Percentiles rank a stretch among this genome's conserved stretches.
phyloP scores from a whole-genome alignment of 1,139 yeast genomes.

The Suhomyces panamericanus region DNA sequence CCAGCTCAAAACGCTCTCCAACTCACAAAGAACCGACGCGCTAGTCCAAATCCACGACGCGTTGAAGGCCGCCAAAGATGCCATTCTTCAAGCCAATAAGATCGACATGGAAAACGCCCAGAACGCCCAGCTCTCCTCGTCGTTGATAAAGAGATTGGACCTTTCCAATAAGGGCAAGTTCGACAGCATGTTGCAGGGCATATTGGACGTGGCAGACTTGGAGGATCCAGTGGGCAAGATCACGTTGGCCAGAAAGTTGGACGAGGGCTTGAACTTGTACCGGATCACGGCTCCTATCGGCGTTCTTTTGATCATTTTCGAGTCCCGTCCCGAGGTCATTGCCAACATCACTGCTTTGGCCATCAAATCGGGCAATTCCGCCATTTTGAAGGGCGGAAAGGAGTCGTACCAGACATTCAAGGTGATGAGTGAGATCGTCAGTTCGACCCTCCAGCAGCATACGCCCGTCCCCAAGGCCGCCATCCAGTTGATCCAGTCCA shows the following conservation, averaged over 20 bases:
- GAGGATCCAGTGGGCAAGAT: constrained; percentile 90
- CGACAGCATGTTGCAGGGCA: constrained; percentile 93
- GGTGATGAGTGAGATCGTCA: constrained; percentile 74
- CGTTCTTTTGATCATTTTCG: constrained; percentile 87
- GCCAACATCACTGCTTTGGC: constrained; percentile 97
- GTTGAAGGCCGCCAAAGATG: constrained; percentile 54
- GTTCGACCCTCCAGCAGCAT: constrained; percentile 52
- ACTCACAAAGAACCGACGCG: constrained; percentile 73
- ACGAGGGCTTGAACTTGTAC: constrained; percentile 79
- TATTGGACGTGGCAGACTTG: constrained; percentile 82
- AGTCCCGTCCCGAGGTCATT: constrained; percentile 96
- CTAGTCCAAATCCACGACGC: constrained; percentile 71
- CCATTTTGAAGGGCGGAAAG: constrained; percentile 95
- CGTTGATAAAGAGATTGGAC: constrained; percentile 82
- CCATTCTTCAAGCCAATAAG: constrained; percentile 70
- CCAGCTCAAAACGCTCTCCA: constrained; percentile 69
- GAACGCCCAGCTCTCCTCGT: constrained; percentile 55
- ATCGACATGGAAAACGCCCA: constrained; percentile 73
- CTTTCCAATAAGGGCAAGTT: constrained; percentile 79
- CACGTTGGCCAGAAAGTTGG: constrained; percentile 79
- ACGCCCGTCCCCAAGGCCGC: constrained; percentile 78
- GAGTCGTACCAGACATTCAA: constrained; percentile 84
- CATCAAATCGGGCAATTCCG: constrained; percentile 92
- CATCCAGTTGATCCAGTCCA: constrained; percentile 80
- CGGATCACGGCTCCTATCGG: constrained; percentile 94